Conservation (phyloP, 1,139 yeast genomes). For the Sugiyamaella pinicola region DNA sequence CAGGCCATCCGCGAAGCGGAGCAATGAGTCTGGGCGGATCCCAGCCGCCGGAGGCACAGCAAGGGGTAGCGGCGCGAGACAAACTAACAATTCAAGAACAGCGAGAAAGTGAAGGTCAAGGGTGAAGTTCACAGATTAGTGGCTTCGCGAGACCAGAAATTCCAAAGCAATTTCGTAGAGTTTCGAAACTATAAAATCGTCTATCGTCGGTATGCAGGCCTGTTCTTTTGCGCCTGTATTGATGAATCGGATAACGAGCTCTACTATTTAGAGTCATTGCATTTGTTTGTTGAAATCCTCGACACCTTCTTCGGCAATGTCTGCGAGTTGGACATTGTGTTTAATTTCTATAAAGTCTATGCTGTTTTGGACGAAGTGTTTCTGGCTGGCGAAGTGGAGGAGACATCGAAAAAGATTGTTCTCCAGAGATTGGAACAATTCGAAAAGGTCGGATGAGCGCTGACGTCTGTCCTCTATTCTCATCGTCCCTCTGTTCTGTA, state of each 20-base stretch:
- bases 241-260: slow-evolving; percentile 78
- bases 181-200: slow-evolving; percentile 72
- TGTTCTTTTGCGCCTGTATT: slow-evolving; percentile 79
- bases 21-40: too few species aligned
- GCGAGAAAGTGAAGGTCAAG: slow-evolving; percentile 55
- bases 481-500: background rate
- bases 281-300: slow-evolving; percentile 82
- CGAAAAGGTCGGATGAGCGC: slow-evolving; percentile 37
- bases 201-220: slow-evolving; percentile 88
- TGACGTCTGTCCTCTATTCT: background rate
- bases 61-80: too few species aligned
- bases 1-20: too few species aligned
- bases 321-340: slow-evolving; percentile 93
- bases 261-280: slow-evolving; percentile 79
- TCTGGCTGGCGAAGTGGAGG: slow-evolving; percentile 80
- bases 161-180: slow-evolving; percentile 54
- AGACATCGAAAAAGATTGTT: slow-evolving; percentile 78
- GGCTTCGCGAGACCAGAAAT: slow-evolving; percentile 79
- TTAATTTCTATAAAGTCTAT: slow-evolving; percentile 91
- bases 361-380: slow-evolving; percentile 86
- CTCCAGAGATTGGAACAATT: slow-evolving; percentile 56
- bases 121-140: slow-evolving; percentile 79
- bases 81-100: slow-evolving; percentile 43
- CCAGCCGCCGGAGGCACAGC: too few species aligned
- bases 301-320: slow-evolving; percentile 86